These are phyloP conservation scores for Exserohilum rostratum DNA, from an alignment of 2,329 filamentous ascomycete species.

Conservation along the genomic window DNA sequence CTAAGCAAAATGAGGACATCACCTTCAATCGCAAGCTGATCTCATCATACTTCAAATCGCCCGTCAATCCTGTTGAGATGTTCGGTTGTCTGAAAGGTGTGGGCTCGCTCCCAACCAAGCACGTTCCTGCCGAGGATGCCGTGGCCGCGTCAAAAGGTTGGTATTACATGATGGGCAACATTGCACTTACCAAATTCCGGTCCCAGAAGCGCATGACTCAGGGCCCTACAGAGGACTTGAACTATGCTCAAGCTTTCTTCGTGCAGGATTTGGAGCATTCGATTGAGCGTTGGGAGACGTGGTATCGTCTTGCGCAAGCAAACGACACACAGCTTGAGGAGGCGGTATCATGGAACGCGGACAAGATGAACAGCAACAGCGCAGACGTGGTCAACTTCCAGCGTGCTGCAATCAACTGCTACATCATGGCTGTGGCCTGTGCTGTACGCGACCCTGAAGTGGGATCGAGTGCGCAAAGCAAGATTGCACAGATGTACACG, in stretches of 20 bases:
- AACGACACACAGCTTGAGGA: conserved; percentile 90
- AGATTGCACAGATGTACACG: conserved; percentile 69
- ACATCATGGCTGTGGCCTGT: conserved; percentile 69
- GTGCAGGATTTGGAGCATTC: conserved; percentile 83
- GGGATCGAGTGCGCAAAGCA: conserved; percentile 59
- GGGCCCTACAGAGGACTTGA: conserved; percentile 81
- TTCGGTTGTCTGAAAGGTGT: conserved; percentile 82
- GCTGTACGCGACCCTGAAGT: conserved; percentile 64
- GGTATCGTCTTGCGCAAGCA: conserved; percentile 86
- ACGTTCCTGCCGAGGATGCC: conserved; percentile 68
- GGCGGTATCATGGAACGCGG: conserved; percentile 83
- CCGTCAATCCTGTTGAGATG: conserved; percentile 80
- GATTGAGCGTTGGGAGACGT: conserved; percentile 83
- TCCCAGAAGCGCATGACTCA: conserved; percentile 77
- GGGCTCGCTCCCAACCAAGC: conserved; percentile 54
- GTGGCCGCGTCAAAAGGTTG: conserved; percentile 79
- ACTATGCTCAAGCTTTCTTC: conserved; percentile 80
- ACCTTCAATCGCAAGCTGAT: conserved; percentile 87
- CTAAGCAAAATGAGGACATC: conserved; percentile 79
- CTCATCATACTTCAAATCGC: conserved; percentile 78
- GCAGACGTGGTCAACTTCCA: conserved; percentile 76
- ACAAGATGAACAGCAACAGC: conserved; percentile 87
- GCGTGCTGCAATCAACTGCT: conserved; percentile 80
- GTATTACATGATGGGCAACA: conserved; percentile 90
- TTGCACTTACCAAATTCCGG: conserved; percentile 85